These are phyloP conservation scores for Phytophthora niederhauseri DNA, from an alignment of 352 stramenopile species.

Conservation along the genomic window DNA sequence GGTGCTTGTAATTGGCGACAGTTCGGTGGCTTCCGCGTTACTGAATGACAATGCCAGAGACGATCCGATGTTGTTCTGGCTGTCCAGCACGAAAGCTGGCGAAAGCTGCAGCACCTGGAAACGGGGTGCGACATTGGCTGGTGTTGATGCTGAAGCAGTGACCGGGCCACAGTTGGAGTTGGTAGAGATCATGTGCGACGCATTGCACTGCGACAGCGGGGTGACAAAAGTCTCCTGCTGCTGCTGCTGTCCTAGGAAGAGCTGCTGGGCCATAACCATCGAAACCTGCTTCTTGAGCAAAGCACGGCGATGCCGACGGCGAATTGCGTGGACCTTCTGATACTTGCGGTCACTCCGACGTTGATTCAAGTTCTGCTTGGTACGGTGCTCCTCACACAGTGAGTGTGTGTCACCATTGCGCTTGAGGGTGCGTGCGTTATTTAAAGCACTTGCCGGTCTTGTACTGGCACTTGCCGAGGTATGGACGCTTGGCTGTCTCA, in stretches of 20 bases:
- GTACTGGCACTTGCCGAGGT: conserved; percentile 88
- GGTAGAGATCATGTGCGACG: conserved; percentile 32
- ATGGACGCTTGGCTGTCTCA: conserved; percentile 50
- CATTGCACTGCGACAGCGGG: conserved; percentile 38
- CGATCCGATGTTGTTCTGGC: conserved; percentile 12
- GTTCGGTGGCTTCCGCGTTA: too few relatives aligned
- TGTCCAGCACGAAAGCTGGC: conserved; percentile 9
- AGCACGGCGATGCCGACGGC: conserved; percentile 70
- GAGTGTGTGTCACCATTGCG: conserved; percentile 83
- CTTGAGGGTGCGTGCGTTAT: conserved; percentile 87
- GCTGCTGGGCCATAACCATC: conserved; percentile 78
- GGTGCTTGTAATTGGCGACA: background rate
- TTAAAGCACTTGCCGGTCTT: conserved; percentile 91
- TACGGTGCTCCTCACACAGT: conserved; percentile 83
- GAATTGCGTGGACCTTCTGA: conserved; percentile 83
- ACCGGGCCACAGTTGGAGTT: background rate
- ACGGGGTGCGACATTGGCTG: conserved; percentile 31
- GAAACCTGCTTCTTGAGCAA: conserved; percentile 86
- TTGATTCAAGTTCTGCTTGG: conserved; percentile 89
- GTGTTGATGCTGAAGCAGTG: background rate
- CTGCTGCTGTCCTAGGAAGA: conserved; percentile 77
- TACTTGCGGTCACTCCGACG: conserved; percentile 87
- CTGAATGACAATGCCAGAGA: conserved; percentile 27
- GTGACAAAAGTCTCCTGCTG: conserved; percentile 73
- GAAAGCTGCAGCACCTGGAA: conserved; percentile 48